Base-by-base conservation (phyloP, 139 green algal genomes). In the Marvania coccoides region DNA sequence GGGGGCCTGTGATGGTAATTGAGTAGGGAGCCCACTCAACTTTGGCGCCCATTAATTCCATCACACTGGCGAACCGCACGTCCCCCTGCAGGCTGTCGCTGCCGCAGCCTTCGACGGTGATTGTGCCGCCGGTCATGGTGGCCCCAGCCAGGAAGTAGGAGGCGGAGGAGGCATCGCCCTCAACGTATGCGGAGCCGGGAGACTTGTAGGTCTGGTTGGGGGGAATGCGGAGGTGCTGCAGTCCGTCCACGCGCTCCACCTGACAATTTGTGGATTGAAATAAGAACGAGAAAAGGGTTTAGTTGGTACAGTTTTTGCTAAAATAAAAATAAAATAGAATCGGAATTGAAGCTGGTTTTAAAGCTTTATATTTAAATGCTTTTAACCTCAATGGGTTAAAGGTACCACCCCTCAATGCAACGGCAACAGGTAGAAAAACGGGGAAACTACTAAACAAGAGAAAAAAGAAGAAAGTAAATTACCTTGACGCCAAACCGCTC, bases 101-200 rank as follows among this genome's bases (percentile, higher is more conserved):
- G 54, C 94, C 94, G 70, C 94, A 99, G 35, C 94, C 94, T 61
- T 95, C 83, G 47, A 99, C 93, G 0, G 75, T 88, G 23, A 98
- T 65, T 7, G 76, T 95, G 38, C 90, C 86, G 0, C 91, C 90
- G 1, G 91, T 97, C 59, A 96, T 94, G 36, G 91, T 88, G 19
- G 90, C 91, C 2, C 94, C 94, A 30, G 94, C 93, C 35, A 99
- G 74, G 76, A 98, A 99, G 78, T 99, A 97, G 26, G 87, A 94
- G 3, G 90, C 90, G 63, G 83, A 95, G 0, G 85, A 96, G 31
- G 94, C 94, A 67, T 99, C 94, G 15, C 94, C 94, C 80, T 99
- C 94, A 36, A 99, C 93, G 57, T 91, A 98, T 0, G 85, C 87
- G 47, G 85, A 82, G 26, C 92, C 93, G 26, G 90, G 91, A 1